Conservation (phyloP, 495 filamentous ascomycete genomes). For the Lasiosphaeria ovina region DNA sequence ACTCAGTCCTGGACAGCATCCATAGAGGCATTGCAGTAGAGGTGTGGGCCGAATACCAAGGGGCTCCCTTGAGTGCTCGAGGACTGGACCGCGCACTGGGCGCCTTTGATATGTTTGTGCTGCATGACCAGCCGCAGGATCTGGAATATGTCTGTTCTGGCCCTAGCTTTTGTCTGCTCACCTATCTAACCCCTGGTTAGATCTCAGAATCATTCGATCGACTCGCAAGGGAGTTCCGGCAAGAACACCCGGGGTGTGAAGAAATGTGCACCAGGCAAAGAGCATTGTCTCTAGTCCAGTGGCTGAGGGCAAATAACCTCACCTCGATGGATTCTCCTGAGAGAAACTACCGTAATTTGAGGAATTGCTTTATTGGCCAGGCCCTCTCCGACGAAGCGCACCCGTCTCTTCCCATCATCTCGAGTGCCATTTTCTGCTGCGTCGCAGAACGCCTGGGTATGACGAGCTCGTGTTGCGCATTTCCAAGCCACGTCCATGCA, state of each 20-base stretch:
- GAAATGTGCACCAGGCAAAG: conserved; percentile 58
- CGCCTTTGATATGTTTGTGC: conserved; percentile 84
- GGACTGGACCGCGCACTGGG: conserved; percentile 70
- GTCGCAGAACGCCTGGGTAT: conserved; percentile 58
- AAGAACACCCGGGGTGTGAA: conserved; percentile 48
- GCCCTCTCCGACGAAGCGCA: conserved; percentile 67
- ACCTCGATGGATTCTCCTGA: conserved; percentile 60
- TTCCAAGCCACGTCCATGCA: conserved; percentile 78
- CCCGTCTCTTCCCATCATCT: conserved; percentile 75
- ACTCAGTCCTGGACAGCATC: conserved; percentile 69
- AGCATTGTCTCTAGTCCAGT: conserved; percentile 64
- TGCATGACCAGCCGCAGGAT: conserved; percentile 66
- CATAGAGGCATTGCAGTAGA: conserved; percentile 75
- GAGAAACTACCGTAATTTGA: conserved; percentile 69
- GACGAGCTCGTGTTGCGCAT: conserved; percentile 68
- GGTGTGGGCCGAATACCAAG: conserved; percentile 62
- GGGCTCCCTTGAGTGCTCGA: conserved; percentile 20
- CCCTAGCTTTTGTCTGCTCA: background rate
- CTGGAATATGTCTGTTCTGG: conserved; percentile 61
- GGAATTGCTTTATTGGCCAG: conserved; percentile 82
- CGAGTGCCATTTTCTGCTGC: conserved; percentile 54
- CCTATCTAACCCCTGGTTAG: conserved; percentile 30
- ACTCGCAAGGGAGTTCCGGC: conserved; percentile 54
- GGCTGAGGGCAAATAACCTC: conserved; percentile 62
- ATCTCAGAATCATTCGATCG: conserved; percentile 62